Base-by-base conservation (phyloP, 2,329 filamentous ascomycete species). In the Trichoderma atrobrunneum region DNA sequence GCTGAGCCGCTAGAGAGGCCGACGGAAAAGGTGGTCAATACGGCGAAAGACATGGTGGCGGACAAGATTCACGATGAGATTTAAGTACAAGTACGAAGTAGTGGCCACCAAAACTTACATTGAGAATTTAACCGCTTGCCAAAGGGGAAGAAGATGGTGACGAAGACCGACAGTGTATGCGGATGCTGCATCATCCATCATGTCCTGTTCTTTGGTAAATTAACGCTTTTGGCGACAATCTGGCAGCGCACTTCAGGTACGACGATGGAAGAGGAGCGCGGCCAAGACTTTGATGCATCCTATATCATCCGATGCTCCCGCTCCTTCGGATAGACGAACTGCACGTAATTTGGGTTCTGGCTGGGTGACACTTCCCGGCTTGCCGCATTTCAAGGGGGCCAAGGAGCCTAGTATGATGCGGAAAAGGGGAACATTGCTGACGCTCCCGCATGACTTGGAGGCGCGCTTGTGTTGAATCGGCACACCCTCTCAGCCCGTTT, bases 51-150 rank as follows among this genome's bases (percentile, higher is more conserved):
- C 72, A 82, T 85, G 79, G 84, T 87, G 3, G 84, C 84, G 4
- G 86, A 87, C 73, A 87, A 87, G 77, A 82, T 87, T 48, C 84
- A 85, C 12, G 86, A 87, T 66, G 85, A 87, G 76, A 86, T 87
- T 73, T 87, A 80, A 34, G 30, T 7, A 60, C 18, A 54, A 24
- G n/a, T 54, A 54, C 48, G 48, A 54, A 75, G n/a, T 39, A 51
- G 66, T 60, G 63, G 39, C 5, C 28, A 54, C 43, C 28, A 61
- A 30, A 70, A 28, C 21, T 48, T 39, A 51, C 30, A 54, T 18
- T 51, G n/a, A 69, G 34, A n/a, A 36, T 48, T 34, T 43, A n/a
- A 16, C 51, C 51, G 56, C 39, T 36, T 68, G 34, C 16, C 16
- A 18, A 51, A 51, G 34, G 39, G 14, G 8, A n/a, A 5, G n/a